Evolutionary conservation across 495 filamentous ascomycete genomes (phyloP).

Genomic region (Mytilinidion resinicola): DNA sequence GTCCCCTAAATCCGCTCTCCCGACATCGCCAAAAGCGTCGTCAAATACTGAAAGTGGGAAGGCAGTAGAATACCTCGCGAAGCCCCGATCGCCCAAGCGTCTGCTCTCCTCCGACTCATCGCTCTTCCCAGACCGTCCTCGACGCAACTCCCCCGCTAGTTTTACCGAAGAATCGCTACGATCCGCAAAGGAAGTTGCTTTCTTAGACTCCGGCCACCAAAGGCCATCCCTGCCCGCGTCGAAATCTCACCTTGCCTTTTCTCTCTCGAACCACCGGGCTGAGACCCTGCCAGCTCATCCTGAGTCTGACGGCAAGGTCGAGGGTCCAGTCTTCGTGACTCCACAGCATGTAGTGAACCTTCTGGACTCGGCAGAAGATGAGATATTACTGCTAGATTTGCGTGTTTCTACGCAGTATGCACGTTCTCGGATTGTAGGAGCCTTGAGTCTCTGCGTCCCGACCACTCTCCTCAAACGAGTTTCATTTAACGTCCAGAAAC

Average conservation of each 20-base stretch:
- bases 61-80: conserved; percentile 4
- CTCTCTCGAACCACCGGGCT: conserved; percentile 39
- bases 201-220: conserved; percentile 43
- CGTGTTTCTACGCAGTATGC: conserved; percentile 79
- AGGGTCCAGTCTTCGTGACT: conserved; percentile 50
- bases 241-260: conserved; percentile 5
- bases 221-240: conserved; percentile 44
- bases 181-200: background rate
- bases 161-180: conserved; percentile 22
- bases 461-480: conserved; percentile 88
- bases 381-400: conserved; percentile 76
- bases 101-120: conserved; percentile 37
- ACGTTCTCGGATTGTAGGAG: conserved; percentile 64
- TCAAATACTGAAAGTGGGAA: conserved; percentile 5
- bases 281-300: conserved; percentile 51
- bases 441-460: conserved; percentile 89
- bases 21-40: conserved; percentile 1
- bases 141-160: conserved; percentile 35
- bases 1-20: conserved; percentile 8
- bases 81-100: conserved; percentile 34
- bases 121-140: conserved; percentile 29
- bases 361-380: conserved; percentile 49
- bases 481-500: conserved; percentile 84
- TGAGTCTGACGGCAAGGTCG: conserved; percentile 29
- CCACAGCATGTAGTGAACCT: conserved; percentile 60